Evolutionary conservation across 2,329 filamentous ascomycete genomes (phyloP), one percentile per base, ranked within the genome.

Genomic region (Beauveria medogensis): DNA sequence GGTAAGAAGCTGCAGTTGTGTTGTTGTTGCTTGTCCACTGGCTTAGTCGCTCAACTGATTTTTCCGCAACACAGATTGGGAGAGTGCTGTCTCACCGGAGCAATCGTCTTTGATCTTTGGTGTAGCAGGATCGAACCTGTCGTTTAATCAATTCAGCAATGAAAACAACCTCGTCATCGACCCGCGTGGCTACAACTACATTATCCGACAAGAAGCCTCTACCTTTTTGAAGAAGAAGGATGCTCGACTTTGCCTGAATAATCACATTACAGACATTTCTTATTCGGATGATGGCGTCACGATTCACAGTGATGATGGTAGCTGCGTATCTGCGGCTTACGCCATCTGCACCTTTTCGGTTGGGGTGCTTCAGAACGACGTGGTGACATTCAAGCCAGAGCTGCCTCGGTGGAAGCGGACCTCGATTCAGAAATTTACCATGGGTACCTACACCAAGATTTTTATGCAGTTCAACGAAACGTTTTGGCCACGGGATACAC

Each of bases 401-500:
- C 74, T 90, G 0, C 87, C 87, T 0, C 70, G 70, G 3, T 89
- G 86, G 87, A 90, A 90, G 70, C 75, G 79, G 16, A 78, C 78
- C 3, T 82, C 84, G 0, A 87, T 90, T 56, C 78, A 82, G 3
- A 83, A 80, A 43, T 88, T 89, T 69, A 75, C 78, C 63, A 89
- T 90, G 82, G 87, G 83, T 7, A 89, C 85, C 0, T 90, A 89
- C 72, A 90, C 86, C 56, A 90, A 90, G 69, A 82, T 90, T 63
- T 90, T 90, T 72, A 74, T 87, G 63, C 86, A 89, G 64, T 90
- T 89, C 71, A 77, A 85, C 63, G 75, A 85, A 59, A 81, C 83
- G 0, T 90, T 90, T 71, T 90, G 87, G 87, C 74, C 65, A 0
- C 67, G 72, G 0, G 71, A 76, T 18, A 74, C 69, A 0, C 70